Evolutionary conservation across 179 eudicot genomes (phyloP).

Genomic region (Silene noctiflora): DNA sequence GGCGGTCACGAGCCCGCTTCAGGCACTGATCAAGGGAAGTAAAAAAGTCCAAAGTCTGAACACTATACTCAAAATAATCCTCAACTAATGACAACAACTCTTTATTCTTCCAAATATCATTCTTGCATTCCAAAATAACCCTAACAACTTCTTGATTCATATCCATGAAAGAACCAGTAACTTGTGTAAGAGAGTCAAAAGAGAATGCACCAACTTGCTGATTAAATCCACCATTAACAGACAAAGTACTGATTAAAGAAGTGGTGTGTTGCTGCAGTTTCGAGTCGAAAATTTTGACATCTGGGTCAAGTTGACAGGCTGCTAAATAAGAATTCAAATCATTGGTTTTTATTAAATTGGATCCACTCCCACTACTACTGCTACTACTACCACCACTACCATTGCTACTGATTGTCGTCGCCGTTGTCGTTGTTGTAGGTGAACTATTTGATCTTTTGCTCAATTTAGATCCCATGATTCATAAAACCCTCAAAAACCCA

Average conservation of each 20-base stretch:
- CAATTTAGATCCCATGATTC: conserved; percentile 30
- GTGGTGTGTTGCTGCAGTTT: conserved; percentile 27
- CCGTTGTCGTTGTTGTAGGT: conserved; percentile 17
- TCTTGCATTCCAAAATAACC: conserved; percentile 39
- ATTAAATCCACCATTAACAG: conserved; percentile 14
- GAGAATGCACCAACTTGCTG: conserved; percentile 34
- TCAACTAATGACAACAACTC: conserved; percentile 47
- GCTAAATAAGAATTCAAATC: conserved; percentile 33
- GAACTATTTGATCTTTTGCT: conserved; percentile 31
- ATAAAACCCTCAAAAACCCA: conserved; percentile 20
- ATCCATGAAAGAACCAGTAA: conserved; percentile 43
- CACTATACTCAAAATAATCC: conserved; percentile 51
- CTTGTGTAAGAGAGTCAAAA: conserved; percentile 43
- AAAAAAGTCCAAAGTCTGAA: conserved; percentile 47
- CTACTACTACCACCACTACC: neutral
- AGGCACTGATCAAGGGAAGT: conserved; percentile 47
- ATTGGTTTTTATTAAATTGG: conserved; percentile 19
- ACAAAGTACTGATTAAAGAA: conserved; percentile 22
- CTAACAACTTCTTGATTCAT: conserved; percentile 51
- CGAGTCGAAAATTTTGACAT: conserved; percentile 30
- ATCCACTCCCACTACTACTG: conserved; percentile 16
- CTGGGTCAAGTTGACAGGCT: conserved; percentile 36
- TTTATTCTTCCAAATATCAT: conserved; percentile 51
- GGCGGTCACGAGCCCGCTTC: conserved; percentile 40
- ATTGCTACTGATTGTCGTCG: neutral